Evolutionary conservation across 2,329 filamentous ascomycete species (phyloP).

Genomic region (Diaporthe australafricana): DNA sequence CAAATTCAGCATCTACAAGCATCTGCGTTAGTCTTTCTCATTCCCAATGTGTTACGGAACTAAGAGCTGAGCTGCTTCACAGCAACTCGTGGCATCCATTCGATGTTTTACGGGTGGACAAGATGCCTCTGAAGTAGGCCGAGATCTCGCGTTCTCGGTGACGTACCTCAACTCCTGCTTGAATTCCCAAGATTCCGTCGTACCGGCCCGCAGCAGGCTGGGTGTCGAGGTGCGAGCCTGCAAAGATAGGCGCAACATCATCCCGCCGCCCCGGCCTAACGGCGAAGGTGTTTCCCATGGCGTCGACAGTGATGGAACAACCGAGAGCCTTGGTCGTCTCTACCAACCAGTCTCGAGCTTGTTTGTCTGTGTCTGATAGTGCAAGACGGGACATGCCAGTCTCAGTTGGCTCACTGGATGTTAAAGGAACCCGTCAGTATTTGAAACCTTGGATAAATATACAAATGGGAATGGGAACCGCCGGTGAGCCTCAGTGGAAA

Average conservation of each 20-base stretch:
- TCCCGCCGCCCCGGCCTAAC: slow-evolving; percentile 70
- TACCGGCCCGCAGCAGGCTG: slow-evolving; percentile 76
- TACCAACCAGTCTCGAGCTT: slow-evolving; percentile 81
- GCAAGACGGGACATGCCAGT: slow-evolving; percentile 83
- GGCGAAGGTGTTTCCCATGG: slow-evolving; percentile 86
- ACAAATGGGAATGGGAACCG: background rate
- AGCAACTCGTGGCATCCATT: too few species aligned
- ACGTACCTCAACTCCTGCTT: slow-evolving; percentile 72
- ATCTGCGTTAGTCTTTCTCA: background rate
- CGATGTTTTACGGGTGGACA: background rate
- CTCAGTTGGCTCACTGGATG: slow-evolving; percentile 63
- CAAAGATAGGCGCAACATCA: slow-evolving; percentile 72
- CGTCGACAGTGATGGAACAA: slow-evolving; percentile 76
- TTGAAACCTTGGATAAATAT: slow-evolving; percentile 14
- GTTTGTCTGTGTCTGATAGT: slow-evolving; percentile 77
- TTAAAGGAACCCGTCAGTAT: slow-evolving; percentile 34
- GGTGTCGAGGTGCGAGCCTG: slow-evolving; percentile 77
- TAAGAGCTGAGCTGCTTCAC: too few species aligned
- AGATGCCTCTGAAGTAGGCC: too few species aligned
- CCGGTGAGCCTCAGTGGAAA: background rate
- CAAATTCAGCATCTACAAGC: slow-evolving; percentile 67
- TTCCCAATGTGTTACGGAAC: too few species aligned
- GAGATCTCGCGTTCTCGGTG: background rate
- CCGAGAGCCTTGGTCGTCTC: slow-evolving; percentile 71
- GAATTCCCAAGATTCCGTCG: slow-evolving; percentile 81